Conservation (phyloP, 331 rosid genomes). For the Phaseolus coccineus region DNA sequence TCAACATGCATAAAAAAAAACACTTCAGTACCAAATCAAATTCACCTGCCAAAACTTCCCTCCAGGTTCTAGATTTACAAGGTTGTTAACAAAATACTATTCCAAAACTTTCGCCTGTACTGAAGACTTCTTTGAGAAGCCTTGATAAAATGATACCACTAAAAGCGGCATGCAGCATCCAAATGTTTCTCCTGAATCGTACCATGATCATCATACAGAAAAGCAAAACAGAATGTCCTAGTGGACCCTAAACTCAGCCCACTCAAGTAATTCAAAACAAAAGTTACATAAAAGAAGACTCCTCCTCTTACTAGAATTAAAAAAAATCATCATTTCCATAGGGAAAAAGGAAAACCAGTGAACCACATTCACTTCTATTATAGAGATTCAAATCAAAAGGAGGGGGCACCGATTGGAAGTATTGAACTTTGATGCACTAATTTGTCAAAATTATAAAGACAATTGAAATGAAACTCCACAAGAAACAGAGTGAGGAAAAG, state of each 20-base stretch:
- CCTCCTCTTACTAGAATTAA: neutral
- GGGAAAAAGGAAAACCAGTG: neutral
- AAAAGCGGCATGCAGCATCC: constrained; percentile 4
- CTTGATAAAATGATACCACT: constrained; percentile 21
- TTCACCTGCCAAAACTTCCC: constrained; percentile 10
- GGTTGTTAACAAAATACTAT: constrained; percentile 16
- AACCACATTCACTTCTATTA: neutral
- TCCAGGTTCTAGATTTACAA: neutral
- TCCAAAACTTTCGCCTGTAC: constrained; percentile 15
- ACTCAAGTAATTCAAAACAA: constrained; percentile 9
- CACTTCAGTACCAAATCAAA: constrained; percentile 5
- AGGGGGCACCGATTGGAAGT: too few species aligned
- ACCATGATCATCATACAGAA: constrained; percentile 26
- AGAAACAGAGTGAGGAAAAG: constrained; percentile 7
- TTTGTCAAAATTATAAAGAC: constrained; percentile 1
- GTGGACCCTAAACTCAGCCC: constrained; percentile 14
- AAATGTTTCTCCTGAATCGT: constrained; percentile 15
- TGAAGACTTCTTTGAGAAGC: constrained; percentile 29
- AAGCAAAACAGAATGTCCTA: constrained; percentile 9
- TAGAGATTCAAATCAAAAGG: neutral
- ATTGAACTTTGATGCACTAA: neutral
- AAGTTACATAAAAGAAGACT: constrained; percentile 8
- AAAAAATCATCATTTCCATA: constrained; percentile 10
- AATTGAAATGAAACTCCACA: neutral
- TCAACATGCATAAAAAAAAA: neutral